A percentile compares a stretch with the other conserved stretches of the same genome.
Conservation (phyloP, 2,329 filamentous ascomycete genomes). For the Colletotrichum camelliae region DNA sequence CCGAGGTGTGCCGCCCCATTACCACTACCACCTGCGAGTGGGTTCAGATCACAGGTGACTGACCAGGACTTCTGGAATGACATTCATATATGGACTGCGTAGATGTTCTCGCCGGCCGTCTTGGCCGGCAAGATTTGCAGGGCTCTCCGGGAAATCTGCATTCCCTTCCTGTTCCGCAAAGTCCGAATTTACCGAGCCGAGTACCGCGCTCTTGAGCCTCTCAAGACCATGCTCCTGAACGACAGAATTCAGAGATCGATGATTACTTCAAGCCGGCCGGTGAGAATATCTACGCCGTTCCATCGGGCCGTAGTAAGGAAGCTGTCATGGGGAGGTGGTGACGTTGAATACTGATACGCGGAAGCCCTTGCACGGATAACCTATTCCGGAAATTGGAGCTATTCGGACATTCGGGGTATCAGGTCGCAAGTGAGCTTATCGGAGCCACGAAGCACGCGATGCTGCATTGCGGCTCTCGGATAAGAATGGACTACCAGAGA, state of each 20-base stretch:
- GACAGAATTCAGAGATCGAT: not conserved
- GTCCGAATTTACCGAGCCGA: not conserved
- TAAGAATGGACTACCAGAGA: not conserved
- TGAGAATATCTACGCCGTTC: not conserved
- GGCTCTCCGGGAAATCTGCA: not conserved
- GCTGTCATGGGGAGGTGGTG: not conserved
- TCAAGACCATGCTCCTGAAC: not conserved
- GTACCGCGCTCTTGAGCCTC: not conserved
- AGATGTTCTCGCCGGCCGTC: not conserved
- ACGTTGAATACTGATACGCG: not conserved
- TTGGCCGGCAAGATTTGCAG: not conserved
- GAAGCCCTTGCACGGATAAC: not conserved
- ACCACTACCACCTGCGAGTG: accelerated
- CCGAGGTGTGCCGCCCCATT: not conserved
- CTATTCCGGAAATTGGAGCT: not conserved
- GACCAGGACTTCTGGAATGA: not conserved
- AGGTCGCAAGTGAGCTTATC: not conserved
- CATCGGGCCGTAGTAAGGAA: not conserved
- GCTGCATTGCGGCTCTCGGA: not conserved
- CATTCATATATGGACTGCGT: not conserved
- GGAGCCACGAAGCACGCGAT: not conserved
- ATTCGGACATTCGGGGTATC: not conserved
- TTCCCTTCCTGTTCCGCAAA: not conserved
- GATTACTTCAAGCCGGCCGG: not conserved
- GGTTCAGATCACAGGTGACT: not conserved